Base-by-base conservation (phyloP, 208 protist genomes). In the Crithidia sp. region DNA sequence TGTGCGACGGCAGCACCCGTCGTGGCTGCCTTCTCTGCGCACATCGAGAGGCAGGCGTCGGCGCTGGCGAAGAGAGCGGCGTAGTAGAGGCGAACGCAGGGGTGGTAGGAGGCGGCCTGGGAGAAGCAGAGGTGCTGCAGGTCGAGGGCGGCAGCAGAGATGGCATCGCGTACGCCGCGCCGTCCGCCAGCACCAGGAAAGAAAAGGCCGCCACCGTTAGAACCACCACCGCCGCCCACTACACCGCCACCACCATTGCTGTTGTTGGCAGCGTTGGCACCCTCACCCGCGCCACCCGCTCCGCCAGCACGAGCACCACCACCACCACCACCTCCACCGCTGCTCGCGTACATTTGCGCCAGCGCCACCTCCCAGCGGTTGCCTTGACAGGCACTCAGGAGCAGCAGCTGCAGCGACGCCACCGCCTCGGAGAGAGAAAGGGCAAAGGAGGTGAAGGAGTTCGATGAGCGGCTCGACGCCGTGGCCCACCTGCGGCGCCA, bases 341-440 rank as follows among this genome's bases (percentile, higher is more conserved):
- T 53, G 50, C 61, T 53, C n/a, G 53, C 44, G 47, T 70, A 61
- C 67, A 79, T 69, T 45, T 74, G 61, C 14, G 67, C 57, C 16
- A 79, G 67, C 13, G 67, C 67, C 60, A 67, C 67, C 43, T 79
- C 74, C 74, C 74, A 79, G 10, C 74, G 60, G 43, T 53, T 76
- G 59, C 74, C 73, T 57, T 89, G 77, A 55, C 86, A 90, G 13
- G 86, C 77, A 65, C 89, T 85, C n/a, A 94, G 84, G 10, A 92
- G 77, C 50, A 92, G 74, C 37, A 94, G 74, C 57, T 94, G 89
- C 63, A 94, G 70, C n/a, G 82, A 82, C 19, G 85, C 84, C 55
- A 90, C 82, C 17, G 86, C 83, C 39, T 88, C 83, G 7, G 84
- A 77, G 36, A 94, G 81, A 8, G 78, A 74, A 9, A 64, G 37